Conservation (phyloP, 441 rosid species). For the Erodium moschatum region DNA sequence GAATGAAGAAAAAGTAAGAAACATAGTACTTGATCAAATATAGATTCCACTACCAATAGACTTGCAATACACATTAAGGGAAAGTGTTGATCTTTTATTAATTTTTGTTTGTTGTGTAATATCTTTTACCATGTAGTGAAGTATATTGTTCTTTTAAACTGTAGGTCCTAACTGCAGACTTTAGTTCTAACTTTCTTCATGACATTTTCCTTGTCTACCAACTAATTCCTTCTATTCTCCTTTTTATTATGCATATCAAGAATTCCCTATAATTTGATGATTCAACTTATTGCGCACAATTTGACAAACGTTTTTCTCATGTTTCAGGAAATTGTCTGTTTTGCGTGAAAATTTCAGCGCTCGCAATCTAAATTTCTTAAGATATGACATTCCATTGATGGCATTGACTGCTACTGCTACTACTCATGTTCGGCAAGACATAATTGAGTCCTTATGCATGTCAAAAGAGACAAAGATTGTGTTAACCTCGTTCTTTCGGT, state of each 20-base stretch:
- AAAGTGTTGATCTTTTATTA: neutral
- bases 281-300: neutral
- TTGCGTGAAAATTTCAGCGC: slow-evolving; percentile 59
- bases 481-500: slow-evolving; percentile 70
- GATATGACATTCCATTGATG: slow-evolving; percentile 67
- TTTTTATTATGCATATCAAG: neutral
- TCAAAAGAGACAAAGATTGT: slow-evolving; percentile 62
- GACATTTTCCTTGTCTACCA: neutral
- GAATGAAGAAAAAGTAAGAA: neutral
- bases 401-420: slow-evolving; percentile 96
- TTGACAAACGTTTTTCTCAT: slow-evolving; percentile 16
- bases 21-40: neutral
- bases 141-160: neutral
- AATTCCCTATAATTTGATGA: neutral
- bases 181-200: neutral
- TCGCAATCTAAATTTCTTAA: slow-evolving; percentile 44
- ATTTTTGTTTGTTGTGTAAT: neutral
- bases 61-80: neutral
- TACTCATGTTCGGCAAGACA: slow-evolving; percentile 58
- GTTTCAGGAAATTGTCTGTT: slow-evolving; percentile 54
- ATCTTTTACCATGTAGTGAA: neutral
- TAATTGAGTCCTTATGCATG: slow-evolving; percentile 55
- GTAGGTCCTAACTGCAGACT: neutral
- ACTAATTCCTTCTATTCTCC: neutral
- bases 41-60: neutral